phyloP scores from a whole-genome alignment of 148 eudicot genomes.

The Arctostaphylos glauca region DNA sequence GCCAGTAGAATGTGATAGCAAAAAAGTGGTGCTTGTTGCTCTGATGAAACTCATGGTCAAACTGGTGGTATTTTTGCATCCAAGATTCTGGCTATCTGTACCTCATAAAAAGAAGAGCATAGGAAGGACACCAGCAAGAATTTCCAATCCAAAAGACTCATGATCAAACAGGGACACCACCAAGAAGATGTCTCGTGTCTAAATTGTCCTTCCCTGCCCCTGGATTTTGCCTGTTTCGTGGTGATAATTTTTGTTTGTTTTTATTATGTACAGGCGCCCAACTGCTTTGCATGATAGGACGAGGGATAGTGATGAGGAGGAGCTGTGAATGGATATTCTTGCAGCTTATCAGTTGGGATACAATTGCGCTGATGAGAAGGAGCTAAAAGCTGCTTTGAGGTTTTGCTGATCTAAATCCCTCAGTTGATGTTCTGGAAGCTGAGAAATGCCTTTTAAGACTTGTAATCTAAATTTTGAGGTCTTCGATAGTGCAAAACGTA shows the following conservation, averaged over 20 bases:
- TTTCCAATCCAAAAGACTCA: not conserved
- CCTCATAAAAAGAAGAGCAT: not conserved
- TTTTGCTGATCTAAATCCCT: no score
- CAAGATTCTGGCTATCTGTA: not conserved
- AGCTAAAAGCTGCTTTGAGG: no score
- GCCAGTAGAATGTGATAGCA: no score
- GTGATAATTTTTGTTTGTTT: not conserved
- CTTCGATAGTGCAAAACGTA: no score
- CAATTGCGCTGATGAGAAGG: no score
- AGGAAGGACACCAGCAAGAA: not conserved
- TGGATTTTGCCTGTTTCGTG: not conserved
- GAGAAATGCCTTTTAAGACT: no score
- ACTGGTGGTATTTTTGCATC: not conserved
- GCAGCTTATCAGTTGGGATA: no score
- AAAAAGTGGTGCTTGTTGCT: not conserved
- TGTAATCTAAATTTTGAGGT: no score
- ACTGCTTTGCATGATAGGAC: conserved; percentile 88
- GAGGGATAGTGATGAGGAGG: conserved; percentile 96
- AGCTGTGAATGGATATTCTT: no score
- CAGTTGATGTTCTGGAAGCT: no score
- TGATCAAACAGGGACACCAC: not conserved
- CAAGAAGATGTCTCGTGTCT: not conserved
- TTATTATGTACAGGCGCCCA: conserved; percentile 65
- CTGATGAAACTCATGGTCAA: not conserved
- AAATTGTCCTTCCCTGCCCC: not conserved